Base-by-base conservation (phyloP, 768 basidiomycete species). In the Russula foetens region DNA sequence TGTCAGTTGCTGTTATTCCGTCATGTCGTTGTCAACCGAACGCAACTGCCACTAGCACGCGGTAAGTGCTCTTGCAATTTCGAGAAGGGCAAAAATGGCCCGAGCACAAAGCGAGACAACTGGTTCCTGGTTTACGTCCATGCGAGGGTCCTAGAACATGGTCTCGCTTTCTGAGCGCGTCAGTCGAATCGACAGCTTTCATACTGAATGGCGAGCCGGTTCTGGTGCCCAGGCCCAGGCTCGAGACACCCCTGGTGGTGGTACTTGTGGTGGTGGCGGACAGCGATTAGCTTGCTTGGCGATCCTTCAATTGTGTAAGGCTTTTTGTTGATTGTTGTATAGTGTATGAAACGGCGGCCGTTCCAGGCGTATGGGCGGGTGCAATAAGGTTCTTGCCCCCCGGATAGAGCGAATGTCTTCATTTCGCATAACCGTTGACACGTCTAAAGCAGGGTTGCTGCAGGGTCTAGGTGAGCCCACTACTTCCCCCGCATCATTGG, bases 391-490 rank as follows among this genome's bases (percentile, higher is more conserved):
- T 54, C 28, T 8, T 31, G 26, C 15, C 28, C 6, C n/a, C 14
- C n/a, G 52, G 45, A 46, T 15, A 51, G 28, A 39, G 28, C n/a
- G 15, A 33, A 24, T 19, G 26, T 23, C 43, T 56, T 43, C 49
- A 56, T 61, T 51, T 52, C 49, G 54, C 48, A 61, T 61, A 61
- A 43, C 33, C 41, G 60, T 56, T 51, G 49, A 43, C 28, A 56
- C 9, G 48, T 50, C 53, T 23, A 33, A 56, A 62, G 45, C 19
- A 29, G 41, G 56, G 24, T 53, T 17, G 19, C 11, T 19, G 2
- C 29, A 12, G 24, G 15, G 55, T 39, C 55, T 44, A 52, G 35
- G 45, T 31, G 39, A 58, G 46, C 41, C 15, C 46, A 19, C 4
- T 12, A 15, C 24, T 41, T 31, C 53, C 24, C 48, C 41, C 39